Base-by-base conservation (phyloP, 345 rosid genomes). In the Syzygium aqueum region DNA sequence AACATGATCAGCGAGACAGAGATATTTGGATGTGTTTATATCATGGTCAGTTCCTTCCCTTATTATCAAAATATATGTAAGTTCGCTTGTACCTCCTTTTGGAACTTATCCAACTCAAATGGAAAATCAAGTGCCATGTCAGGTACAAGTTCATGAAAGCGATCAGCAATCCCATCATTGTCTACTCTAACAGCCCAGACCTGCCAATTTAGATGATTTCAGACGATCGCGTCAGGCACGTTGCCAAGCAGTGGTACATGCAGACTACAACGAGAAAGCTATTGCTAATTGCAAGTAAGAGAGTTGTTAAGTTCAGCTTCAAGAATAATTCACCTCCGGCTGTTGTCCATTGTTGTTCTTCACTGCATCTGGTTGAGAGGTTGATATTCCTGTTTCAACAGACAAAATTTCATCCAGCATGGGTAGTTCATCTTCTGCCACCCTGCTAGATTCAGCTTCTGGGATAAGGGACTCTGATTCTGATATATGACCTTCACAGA, bases 41-140 rank as follows among this genome's bases (percentile, higher is more conserved):
- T 33, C 82, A 21, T 73, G 82, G 37, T 19, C 49, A 37, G 82
- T 37, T 73, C 82, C 10, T 37, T 4, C 82, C 49, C 82, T 37
- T 27, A 19, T 49, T 27, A 19, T 11, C 40, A 84, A 14, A 84
- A 51, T 12, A 51, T 51, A 30, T 51, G 25, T 33, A 73, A 73
- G 82, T 85, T 50, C 10, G 49, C 27, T 28, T 19, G 13, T 91
- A 96, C 99, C 99, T 96, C 97, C 91, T 95, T 96, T 89, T 97
- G 99, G 91, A 97, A 97, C 88, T 89, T 90, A 92, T 97, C 99
- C 92, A 97, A 91, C 85, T 96, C 95, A 89, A 96, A 97, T 86
- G 99, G 97, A 91, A 95, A 97, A 89, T 94, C 94, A 86, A 96
- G 94, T 30, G 99, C 99, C 94, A 92, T 91, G 89, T 97, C 98